Percentiles rank a stretch among this genome's conserved stretches.
These are phyloP conservation scores for Casuarina cunninghamiana DNA, from an alignment of 306 rosid species.

Conservation along the genomic window DNA sequence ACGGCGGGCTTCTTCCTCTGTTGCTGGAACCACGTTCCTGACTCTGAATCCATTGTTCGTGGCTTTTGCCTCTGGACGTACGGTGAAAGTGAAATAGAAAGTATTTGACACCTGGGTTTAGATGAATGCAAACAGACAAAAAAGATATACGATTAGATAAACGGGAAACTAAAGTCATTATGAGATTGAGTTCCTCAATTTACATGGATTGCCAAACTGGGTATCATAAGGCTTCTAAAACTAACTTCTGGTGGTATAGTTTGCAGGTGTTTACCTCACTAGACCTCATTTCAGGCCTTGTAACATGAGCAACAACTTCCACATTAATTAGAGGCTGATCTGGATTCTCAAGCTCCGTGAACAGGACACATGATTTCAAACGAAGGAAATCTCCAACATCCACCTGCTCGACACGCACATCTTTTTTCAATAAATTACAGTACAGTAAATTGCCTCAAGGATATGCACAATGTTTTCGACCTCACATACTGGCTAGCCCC, in stretches of 20 bases:
- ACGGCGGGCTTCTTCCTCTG: constrained; percentile 91
- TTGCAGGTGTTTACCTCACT: constrained; percentile 63
- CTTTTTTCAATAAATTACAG: not conserved
- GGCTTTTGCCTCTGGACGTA: constrained; percentile 80
- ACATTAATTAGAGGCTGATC: constrained; percentile 85
- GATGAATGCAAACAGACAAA: not conserved
- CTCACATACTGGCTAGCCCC: not conserved
- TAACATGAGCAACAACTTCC: constrained; percentile 98
- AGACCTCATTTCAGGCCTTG: constrained; percentile 84
- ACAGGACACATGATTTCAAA: constrained; percentile 79
- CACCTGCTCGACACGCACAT: constrained; percentile 53
- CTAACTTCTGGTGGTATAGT: not conserved
- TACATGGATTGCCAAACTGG: not conserved
- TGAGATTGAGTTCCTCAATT: not conserved
- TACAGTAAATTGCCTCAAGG: not conserved
- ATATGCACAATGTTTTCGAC: not conserved
- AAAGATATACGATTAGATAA: not conserved
- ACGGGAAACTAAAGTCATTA: not conserved
- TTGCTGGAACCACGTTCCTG: constrained; percentile 82
- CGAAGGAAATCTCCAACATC: constrained; percentile 96
- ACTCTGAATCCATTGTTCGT: constrained; percentile 53
- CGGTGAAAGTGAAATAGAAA: constrained; percentile 82
- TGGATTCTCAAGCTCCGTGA: constrained; percentile 67
- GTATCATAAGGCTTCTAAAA: not conserved
- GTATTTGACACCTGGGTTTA: constrained; percentile 71